Evolutionary conservation across 2,329 filamentous ascomycete species (phyloP), one percentile per base, ranked within the genome.

Genomic region (Ophiostoma montium): DNA sequence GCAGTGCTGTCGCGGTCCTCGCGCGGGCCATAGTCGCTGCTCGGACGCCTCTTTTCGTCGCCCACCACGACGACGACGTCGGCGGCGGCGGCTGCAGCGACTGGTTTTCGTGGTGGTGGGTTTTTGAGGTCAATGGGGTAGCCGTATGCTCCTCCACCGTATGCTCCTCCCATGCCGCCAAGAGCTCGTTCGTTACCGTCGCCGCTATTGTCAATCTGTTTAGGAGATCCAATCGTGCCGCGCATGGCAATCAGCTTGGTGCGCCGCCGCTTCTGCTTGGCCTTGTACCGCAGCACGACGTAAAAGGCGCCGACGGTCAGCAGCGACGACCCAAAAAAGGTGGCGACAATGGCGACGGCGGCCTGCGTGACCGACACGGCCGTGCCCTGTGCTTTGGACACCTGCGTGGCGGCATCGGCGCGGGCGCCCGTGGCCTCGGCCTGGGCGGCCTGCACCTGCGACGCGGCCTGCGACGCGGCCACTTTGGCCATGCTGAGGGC

Each of bases 311-410:
- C 46, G 4, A 67, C 62, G 0, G 64, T 67, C 31, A 70, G 57
- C 18, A 70, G 55, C 1, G 65, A 62, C 3, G 65, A 65, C n/a
- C 63, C 67, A 46, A 70, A 58, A 32, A 70, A 64, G 44, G 63
- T 65, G 13, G 63, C 67, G 4, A 69, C 64, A 16, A 70, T 63
- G 10, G 65, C 67, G 5, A 69, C 52, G 1, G 67, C 66, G 0
- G 62, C 62, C 57, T 70, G 65, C 1, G 66, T 68, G 15, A 64
- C 64, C 3, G 66, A 67, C 2, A 69, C 61, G 3, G 66, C 65
- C 3, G 63, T 57, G 16, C 60, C 63, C 47, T 67, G 65, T 0
- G 66, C 62, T 15, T 61, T 57, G 16, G 60, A 55, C 15, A 65
- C 58, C 35, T 62, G 59, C 3, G 49, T 49, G 30, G 56, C 57